Percentiles rank a stretch among this genome's conserved stretches.
Evolutionary conservation across 345 rosid species (phyloP).

Genomic region (Rhodomyrtus tomentosa): DNA sequence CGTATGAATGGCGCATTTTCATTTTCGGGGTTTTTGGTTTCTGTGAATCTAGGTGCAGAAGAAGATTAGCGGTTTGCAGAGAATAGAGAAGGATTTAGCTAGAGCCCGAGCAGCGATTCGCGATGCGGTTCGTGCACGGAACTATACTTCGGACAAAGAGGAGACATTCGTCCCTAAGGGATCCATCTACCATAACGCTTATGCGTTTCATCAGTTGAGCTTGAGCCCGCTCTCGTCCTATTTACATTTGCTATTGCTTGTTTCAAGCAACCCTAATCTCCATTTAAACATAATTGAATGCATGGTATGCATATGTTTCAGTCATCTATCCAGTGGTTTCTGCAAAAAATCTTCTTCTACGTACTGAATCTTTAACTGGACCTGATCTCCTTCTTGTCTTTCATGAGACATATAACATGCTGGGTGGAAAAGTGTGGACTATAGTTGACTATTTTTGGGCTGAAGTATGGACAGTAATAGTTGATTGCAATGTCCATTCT

Average conservation of each 20-base stretch:
- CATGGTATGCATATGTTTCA: background rate
- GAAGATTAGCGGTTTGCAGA: conserved; percentile 1
- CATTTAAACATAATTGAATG: background rate
- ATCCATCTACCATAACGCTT: conserved; percentile 39
- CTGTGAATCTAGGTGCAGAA: background rate
- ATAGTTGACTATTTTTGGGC: background rate
- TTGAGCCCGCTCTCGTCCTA: background rate
- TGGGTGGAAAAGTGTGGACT: background rate
- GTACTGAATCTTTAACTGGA: background rate
- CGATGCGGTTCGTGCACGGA: conserved; percentile 23
- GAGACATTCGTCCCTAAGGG: conserved; percentile 42
- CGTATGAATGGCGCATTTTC: background rate
- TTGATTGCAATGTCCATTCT: background rate
- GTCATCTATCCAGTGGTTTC: background rate
- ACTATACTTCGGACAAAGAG: conserved; percentile 23
- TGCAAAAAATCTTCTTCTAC: background rate
- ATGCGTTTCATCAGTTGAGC: conserved; percentile 73
- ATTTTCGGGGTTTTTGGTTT: background rate
- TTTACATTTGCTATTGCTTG: background rate
- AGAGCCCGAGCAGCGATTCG: conserved; percentile 17
- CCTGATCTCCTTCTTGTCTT: background rate
- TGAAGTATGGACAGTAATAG: background rate
- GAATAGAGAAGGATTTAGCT: conserved; percentile 16
- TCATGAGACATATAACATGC: background rate
- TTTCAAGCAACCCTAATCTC: background rate